These are phyloP conservation scores for Fusarium sulawesiense DNA, from an alignment of 2,329 filamentous ascomycete genomes.

Conservation along the genomic window DNA sequence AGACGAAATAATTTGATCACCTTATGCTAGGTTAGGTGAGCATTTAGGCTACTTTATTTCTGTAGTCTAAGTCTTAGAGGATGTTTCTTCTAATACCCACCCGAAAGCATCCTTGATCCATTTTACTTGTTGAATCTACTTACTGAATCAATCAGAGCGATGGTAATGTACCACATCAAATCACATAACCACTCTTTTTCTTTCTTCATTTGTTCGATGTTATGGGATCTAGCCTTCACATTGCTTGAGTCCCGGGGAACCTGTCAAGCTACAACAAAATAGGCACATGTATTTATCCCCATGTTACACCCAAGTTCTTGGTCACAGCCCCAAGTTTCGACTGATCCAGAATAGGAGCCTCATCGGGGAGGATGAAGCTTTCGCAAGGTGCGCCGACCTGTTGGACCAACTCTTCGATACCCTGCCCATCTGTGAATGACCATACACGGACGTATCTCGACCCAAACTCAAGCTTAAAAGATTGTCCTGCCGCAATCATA, in stretches of 20 bases:
- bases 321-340: not conserved
- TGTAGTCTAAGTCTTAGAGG: too few species aligned
- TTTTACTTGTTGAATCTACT: not conserved
- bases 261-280: not conserved
- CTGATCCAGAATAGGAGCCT: conserved; percentile 11
- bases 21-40: too few species aligned
- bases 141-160: not conserved
- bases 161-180: not conserved
- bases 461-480: conserved; percentile 57
- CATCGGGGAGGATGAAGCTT: conserved; percentile 55
- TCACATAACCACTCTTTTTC: not conserved
- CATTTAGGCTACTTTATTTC: too few species aligned
- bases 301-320: conserved; percentile 4
- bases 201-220: not conserved
- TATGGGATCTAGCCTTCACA: too few species aligned
- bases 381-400: conserved; percentile 50
- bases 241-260: not conserved
- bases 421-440: conserved; percentile 61
- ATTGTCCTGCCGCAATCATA: conserved; percentile 59
- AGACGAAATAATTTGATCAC: too few species aligned
- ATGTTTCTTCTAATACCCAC: too few species aligned
- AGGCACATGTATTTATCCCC: not conserved
- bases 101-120: not conserved
- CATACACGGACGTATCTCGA: conserved; percentile 61
- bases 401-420: conserved; percentile 60